phyloP scores from a whole-genome alignment of 352 stramenopile genomes.

The Peronospora belbahrii region DNA sequence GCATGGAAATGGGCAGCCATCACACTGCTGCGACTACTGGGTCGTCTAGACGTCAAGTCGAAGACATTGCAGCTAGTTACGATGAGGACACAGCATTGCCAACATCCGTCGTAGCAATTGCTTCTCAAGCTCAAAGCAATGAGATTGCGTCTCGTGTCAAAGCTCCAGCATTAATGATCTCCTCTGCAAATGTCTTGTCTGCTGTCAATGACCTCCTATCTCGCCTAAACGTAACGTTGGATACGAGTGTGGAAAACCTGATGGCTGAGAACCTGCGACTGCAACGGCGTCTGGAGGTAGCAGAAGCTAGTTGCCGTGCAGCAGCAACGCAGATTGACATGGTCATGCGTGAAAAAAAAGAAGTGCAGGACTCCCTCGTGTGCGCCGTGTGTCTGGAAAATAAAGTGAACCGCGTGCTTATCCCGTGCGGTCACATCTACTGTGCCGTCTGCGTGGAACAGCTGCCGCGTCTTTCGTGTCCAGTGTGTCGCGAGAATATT shows the following conservation, averaged over 20 bases:
- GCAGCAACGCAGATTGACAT: conserved; percentile 58
- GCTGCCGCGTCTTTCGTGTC: conserved; percentile 54
- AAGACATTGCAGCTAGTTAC: background rate
- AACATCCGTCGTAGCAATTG: conserved; percentile 23
- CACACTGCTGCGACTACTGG: background rate
- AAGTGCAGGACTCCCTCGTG: conserved; percentile 60
- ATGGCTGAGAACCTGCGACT: conserved; percentile 57
- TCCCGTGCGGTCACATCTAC: conserved; percentile 81
- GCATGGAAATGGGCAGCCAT: conserved; percentile 17
- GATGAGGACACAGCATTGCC: conserved; percentile 10
- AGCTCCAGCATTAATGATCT: conserved; percentile 5
- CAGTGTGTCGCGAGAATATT: conserved; percentile 63
- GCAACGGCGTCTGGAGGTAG: conserved; percentile 49
- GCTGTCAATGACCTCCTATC: conserved; percentile 70
- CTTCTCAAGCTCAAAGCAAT: conserved; percentile 4
- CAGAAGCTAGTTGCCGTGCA: conserved; percentile 51
- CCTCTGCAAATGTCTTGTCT: conserved; percentile 48
- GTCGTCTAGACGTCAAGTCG: background rate
- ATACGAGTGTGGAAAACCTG: conserved; percentile 55
- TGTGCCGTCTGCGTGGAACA: conserved; percentile 56
- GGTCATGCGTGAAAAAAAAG: conserved; percentile 64
- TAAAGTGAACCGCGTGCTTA: conserved; percentile 72
- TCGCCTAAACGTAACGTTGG: conserved; percentile 61
- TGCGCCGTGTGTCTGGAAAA: conserved; percentile 79
- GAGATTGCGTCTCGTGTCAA: conserved; percentile 7